Conservation (phyloP, 257 asterid species). For the Gardenia jasminoides region DNA sequence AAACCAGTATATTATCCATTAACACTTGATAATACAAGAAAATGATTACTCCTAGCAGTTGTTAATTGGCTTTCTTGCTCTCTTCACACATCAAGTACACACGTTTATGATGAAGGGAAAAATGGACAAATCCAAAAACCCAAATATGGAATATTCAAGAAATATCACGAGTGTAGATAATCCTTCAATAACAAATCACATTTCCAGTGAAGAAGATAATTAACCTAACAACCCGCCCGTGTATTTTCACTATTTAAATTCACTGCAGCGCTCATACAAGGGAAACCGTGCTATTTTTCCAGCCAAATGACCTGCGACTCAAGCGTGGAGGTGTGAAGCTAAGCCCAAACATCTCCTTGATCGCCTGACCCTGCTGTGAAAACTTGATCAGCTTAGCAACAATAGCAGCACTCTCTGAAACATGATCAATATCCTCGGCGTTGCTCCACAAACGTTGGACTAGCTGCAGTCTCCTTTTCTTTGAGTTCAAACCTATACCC, state of each 20-base stretch:
- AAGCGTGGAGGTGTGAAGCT: constrained; percentile 43
- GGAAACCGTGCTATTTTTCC: constrained; percentile 41
- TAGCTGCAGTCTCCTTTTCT: constrained; percentile 38
- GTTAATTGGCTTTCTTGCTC: background rate
- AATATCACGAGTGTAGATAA: background rate
- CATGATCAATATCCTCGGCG: constrained; percentile 28
- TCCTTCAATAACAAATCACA: background rate
- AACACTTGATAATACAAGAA: too few relatives aligned
- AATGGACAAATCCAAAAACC: background rate
- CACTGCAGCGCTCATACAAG: constrained; percentile 26
- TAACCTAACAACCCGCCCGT: constrained; percentile 14
- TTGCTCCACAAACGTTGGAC: constrained; percentile 38
- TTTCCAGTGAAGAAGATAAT: constrained; percentile 1
- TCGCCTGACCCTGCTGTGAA: constrained; percentile 38
- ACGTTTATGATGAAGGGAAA: background rate
- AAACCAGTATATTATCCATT: too few relatives aligned
- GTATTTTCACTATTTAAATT: background rate
- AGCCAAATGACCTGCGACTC: constrained; percentile 42
- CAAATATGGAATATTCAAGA: background rate
- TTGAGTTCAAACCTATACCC: constrained; percentile 47
- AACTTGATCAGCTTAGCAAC: constrained; percentile 50
- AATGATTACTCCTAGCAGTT: background rate
- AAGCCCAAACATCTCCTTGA: constrained; percentile 58
- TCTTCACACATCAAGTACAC: background rate
- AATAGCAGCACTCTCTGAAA: constrained; percentile 41